Evolutionary conservation across 306 rosid species (phyloP).

Genomic region (Malus sieversii): DNA sequence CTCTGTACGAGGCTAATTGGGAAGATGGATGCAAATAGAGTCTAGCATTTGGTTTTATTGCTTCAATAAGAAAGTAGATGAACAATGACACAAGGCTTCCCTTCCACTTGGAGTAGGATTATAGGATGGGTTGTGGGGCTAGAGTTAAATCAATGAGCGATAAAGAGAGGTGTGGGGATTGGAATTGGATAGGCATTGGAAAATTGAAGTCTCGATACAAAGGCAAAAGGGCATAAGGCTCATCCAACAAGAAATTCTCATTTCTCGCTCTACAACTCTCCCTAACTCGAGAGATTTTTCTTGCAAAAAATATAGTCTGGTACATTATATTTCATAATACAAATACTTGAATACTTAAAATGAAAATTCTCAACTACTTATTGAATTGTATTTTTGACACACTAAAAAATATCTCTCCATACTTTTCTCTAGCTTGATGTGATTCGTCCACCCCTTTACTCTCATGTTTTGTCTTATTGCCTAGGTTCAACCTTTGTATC

Average conservation of each 20-base stretch:
- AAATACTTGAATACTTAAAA: no score
- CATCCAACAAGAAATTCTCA: constrained; percentile 50
- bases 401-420: background rate
- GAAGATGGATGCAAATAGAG: background rate
- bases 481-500: constrained; percentile 44
- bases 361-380: no score
- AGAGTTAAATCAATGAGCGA: constrained; percentile 12
- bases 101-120: constrained; percentile 2
- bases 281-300: background rate
- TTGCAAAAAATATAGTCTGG: no score
- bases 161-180: constrained; percentile 6
- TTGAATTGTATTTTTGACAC: fast-evolving
- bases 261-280: constrained; percentile 2
- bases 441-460: constrained; percentile 36
- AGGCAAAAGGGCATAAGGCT: constrained; percentile 7
- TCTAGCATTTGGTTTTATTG: constrained; percentile 27
- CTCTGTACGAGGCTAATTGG: fast-evolving
- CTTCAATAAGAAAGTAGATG: constrained; percentile 26
- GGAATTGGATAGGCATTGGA: constrained; percentile 37
- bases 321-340: no score
- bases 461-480: constrained; percentile 44
- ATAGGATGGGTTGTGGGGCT: constrained; percentile 70
- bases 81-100: constrained; percentile 11
- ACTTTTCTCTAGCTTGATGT: constrained; percentile 35
- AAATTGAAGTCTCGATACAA: background rate